Evolutionary conservation across 2,329 filamentous ascomycete species (phyloP).

Genomic region (Aspergillus sp.): DNA sequence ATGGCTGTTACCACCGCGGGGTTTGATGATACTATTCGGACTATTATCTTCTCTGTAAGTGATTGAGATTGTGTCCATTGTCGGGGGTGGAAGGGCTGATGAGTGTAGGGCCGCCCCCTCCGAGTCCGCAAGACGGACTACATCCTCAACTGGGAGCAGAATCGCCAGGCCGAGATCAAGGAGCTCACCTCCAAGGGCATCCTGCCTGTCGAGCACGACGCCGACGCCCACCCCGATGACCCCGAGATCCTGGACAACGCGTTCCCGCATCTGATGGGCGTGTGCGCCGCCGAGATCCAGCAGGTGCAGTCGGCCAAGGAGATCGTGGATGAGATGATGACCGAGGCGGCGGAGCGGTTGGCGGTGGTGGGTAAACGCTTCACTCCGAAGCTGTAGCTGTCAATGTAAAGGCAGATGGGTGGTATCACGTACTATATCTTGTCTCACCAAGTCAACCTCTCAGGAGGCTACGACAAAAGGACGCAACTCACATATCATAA

Average conservation of each 20-base stretch:
- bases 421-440: background rate
- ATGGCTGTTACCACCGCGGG: constrained; percentile 88
- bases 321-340: constrained; percentile 91
- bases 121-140: constrained; percentile 92
- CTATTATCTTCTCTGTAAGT: constrained; percentile 85
- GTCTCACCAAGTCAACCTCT: too few relatives aligned
- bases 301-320: constrained; percentile 88
- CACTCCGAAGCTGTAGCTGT: constrained; percentile 65
- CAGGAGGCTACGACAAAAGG: too few relatives aligned
- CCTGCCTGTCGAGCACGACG: constrained; percentile 90
- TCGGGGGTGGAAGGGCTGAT: constrained; percentile 14
- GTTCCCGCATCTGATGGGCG: constrained; percentile 91
- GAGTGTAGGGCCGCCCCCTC: constrained; percentile 70
- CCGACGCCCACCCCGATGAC: constrained; percentile 74
- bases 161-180: constrained; percentile 87
- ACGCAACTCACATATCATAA: too few relatives aligned
- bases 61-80: background rate
- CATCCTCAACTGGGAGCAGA: constrained; percentile 93
- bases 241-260: constrained; percentile 87
- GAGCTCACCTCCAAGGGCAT: constrained; percentile 83
- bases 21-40: constrained; percentile 94
- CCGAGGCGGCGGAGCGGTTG: constrained; percentile 72
- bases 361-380: constrained; percentile 64
- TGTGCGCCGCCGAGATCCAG: constrained; percentile 89
- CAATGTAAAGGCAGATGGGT: background rate